phyloP scores from a whole-genome alignment of 2,329 filamentous ascomycete genomes.

The Geoglossum cookeanum region DNA sequence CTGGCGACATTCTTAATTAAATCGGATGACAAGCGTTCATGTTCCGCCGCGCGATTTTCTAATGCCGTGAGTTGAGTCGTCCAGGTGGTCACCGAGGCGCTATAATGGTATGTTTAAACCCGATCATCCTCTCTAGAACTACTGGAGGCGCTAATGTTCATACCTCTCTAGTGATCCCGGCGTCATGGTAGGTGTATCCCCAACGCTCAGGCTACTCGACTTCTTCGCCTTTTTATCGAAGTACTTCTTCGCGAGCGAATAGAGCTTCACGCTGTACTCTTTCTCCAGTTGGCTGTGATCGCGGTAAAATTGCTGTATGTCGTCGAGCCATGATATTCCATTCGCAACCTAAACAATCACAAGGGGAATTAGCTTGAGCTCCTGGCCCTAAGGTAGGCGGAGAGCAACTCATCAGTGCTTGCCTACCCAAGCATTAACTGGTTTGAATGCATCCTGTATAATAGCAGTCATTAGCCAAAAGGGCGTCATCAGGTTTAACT shows the following conservation, averaged over 20 bases:
- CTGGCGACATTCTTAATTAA: conserved; percentile 68
- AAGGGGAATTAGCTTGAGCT: not conserved
- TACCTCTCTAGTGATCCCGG: conserved; percentile 86
- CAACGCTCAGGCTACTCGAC: conserved; percentile 71
- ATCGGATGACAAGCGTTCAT: conserved; percentile 66
- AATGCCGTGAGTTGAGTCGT: conserved; percentile 80
- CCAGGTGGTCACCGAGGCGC: conserved; percentile 94
- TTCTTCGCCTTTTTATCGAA: conserved; percentile 93
- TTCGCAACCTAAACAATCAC: conserved; percentile 40
- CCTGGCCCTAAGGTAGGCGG: not conserved
- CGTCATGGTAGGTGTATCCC: conserved; percentile 80
- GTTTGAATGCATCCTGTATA: conserved; percentile 80
- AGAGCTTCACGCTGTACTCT: conserved; percentile 83
- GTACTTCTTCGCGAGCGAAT: conserved; percentile 80
- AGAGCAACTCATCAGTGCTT: not conserved
- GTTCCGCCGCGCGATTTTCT: conserved; percentile 72
- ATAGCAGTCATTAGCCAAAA: not conserved
- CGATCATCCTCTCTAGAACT: not conserved
- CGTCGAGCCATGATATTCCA: conserved; percentile 87
- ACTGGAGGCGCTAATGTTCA: conserved; percentile 5
- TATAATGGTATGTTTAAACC: conserved; percentile 15
- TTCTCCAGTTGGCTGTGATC: conserved; percentile 89
- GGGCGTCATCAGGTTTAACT: not conserved
- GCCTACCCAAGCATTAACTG: conserved; percentile 70
- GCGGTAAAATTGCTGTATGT: conserved; percentile 93